Base-by-base conservation (phyloP, 441 rosid genomes). In the Corymbia calophylla region DNA sequence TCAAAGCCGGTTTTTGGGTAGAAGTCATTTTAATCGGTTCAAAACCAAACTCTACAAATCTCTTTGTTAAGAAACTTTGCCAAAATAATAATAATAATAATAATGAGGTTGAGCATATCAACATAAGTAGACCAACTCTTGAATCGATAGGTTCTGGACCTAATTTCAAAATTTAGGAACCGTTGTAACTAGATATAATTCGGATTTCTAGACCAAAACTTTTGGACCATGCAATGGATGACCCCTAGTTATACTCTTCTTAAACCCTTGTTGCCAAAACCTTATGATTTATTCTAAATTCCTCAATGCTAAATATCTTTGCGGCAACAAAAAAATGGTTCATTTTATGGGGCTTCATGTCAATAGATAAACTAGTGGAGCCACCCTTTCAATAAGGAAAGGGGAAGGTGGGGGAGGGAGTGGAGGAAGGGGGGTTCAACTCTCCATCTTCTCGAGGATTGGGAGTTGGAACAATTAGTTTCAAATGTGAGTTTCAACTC, bases 151-250 rank as follows among this genome's bases (percentile, higher is more conserved):
- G 11, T 66, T 66, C 17, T 1, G 6, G 31, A 66, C 9, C 9
- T 2, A 4, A 66, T 2, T 66, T 23, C 3, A 4, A 31, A 66
- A 66, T 16, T 7, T 68, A 0, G 23, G 47, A 19, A 32, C 14
- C 29, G 6, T 6, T 56, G 2, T 10, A 4, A 35, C 8, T 3
- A 6, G 5, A 1, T 2, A 3, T 25, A 2, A 3, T 32, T 10
- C 1, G 6, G 18, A 54, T 54, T 54, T 9, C 58, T 54, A 17
- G 19, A 6, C 8, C 3, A 54, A 54, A 66, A 70, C 14, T 25
- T 18, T 32, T 4, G 7, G 6, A 18, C 27, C 47, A 18, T 18
- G 23, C 19, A 19, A 70, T 70, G 5, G 25, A 32, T 70, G 14
- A 9, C 25, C 47, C 80, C 80, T 70, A 18, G 2, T 32, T 9